A percentile compares a stretch with the other conserved stretches of the same genome.
phyloP scores from a whole-genome alignment of 1,284 basidiomycete genomes.

The Xerocomus amazonicus region DNA sequence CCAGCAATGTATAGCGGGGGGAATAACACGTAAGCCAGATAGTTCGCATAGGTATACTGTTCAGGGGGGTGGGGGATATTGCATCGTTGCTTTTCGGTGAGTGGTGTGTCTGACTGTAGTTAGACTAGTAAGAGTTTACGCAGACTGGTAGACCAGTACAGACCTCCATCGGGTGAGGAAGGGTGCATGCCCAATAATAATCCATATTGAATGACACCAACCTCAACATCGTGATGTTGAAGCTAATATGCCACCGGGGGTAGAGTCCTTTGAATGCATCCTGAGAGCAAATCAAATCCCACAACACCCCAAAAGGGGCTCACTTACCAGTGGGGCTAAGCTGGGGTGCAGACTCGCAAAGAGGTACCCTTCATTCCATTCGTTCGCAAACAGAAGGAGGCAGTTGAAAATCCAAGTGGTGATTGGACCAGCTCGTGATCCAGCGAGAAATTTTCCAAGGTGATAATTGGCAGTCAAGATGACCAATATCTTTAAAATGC shows the following conservation, averaged over 20 bases:
- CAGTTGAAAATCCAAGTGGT: constrained; percentile 79
- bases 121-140: constrained; percentile 9
- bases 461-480: constrained; percentile 73
- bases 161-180: constrained; percentile 42
- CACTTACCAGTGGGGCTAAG: constrained; percentile 52
- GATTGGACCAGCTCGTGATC: constrained; percentile 45
- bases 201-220: constrained; percentile 93
- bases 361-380: constrained; percentile 73
- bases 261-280: constrained; percentile 69
- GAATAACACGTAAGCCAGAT: constrained; percentile 79
- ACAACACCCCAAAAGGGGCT: neutral
- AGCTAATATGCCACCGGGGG: constrained; percentile 90
- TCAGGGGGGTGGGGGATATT: constrained; percentile 42
- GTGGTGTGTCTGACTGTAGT: constrained; percentile 31
- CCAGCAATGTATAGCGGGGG: constrained; percentile 95
- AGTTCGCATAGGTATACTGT: constrained; percentile 56
- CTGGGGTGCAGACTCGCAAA: constrained; percentile 57
- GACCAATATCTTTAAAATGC: constrained; percentile 72
- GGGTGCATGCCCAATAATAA: constrained; percentile 75
- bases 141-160: constrained; percentile 17
- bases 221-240: constrained; percentile 97
- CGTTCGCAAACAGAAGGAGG: constrained; percentile 73
- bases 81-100: constrained; percentile 59
- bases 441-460: constrained; percentile 50
- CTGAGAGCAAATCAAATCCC: constrained; percentile 38